A percentile compares a stretch with the other conserved stretches of the same genome.
Conservation (phyloP, 2,329 filamentous ascomycete species). For the Colletotrichum tropicicola region DNA sequence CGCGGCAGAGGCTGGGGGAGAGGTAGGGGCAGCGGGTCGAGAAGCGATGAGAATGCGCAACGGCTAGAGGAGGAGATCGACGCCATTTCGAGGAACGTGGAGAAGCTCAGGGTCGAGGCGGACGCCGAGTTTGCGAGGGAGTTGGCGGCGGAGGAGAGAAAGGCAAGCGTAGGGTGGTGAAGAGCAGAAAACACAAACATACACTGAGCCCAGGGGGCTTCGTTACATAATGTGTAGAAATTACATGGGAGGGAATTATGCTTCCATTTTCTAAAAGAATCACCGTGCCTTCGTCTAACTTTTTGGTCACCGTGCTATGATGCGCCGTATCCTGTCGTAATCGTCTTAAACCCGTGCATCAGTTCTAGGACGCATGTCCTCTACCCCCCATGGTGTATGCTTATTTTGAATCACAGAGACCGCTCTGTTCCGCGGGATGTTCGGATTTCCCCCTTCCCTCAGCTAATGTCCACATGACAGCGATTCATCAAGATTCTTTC, state of each 20-base stretch:
- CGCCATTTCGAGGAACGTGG: slow-evolving; percentile 47
- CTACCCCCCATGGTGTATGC: too few relatives aligned
- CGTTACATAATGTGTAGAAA: too few relatives aligned
- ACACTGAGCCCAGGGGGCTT: too few relatives aligned
- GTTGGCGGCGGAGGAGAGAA: slow-evolving; percentile 41
- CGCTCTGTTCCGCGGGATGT: too few relatives aligned
- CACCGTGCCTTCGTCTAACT: slow-evolving; percentile 6
- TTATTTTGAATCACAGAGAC: too few relatives aligned
- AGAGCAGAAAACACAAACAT: neutral
- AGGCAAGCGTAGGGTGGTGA: slow-evolving; percentile 5
- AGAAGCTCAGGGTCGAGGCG: slow-evolving; percentile 50
- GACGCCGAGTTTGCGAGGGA: slow-evolving; percentile 58
- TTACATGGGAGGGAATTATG: too few relatives aligned
- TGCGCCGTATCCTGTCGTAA: slow-evolving; percentile 15
- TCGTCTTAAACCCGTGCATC: slow-evolving; percentile 2
- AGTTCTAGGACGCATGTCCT: neutral
- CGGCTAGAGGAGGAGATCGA: slow-evolving; percentile 47
- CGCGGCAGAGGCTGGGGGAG: slow-evolving; percentile 13
- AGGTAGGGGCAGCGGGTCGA: neutral
- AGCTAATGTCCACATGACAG: too few relatives aligned
- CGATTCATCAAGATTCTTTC: too few relatives aligned
- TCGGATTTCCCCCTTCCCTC: too few relatives aligned
- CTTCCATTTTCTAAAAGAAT: too few relatives aligned
- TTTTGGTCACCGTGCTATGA: slow-evolving; percentile 14
- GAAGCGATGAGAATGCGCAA: slow-evolving; percentile 20